Evolutionary conservation across 2,329 filamentous ascomycete genomes (phyloP).

Genomic region (Plectosphaerella plurivora): DNA sequence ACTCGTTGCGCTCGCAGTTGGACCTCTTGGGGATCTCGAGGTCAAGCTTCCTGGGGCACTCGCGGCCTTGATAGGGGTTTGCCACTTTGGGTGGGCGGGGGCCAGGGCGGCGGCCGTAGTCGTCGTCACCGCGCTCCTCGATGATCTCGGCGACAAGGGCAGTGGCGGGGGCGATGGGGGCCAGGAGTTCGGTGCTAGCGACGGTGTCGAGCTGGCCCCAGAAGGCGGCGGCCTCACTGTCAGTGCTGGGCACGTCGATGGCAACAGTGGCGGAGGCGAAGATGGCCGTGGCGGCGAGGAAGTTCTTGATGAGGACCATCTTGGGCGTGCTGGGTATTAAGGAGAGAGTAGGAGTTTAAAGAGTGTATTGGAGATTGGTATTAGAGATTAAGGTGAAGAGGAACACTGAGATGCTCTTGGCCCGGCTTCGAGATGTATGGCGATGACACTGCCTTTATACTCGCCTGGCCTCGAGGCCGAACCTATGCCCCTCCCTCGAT

Average conservation of each 20-base stretch:
- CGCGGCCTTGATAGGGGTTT: conserved; percentile 2
- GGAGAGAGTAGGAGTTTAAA: background rate
- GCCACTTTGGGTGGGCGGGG: background rate
- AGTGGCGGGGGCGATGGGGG: background rate
- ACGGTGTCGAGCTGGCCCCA: background rate
- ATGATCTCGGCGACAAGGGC: background rate
- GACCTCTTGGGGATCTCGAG: conserved; percentile 1
- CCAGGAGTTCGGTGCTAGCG: background rate
- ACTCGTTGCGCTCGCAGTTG: conserved; percentile 9
- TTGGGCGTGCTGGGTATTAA: background rate
- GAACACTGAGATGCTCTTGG: too few relatives aligned
- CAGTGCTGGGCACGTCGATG: background rate
- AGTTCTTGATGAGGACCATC: background rate
- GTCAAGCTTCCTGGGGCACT: conserved; percentile 1
- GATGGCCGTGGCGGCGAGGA: background rate
- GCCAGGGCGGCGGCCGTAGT: background rate
- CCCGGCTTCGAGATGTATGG: too few relatives aligned
- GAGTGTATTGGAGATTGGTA: too few relatives aligned
- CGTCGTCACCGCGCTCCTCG: background rate
- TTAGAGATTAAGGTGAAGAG: too few relatives aligned
- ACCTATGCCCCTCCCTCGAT: too few relatives aligned
- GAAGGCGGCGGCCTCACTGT: background rate
- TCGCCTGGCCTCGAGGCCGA: too few relatives aligned
- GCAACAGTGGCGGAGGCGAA: background rate
- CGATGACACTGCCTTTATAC: too few relatives aligned